These are phyloP conservation scores for Myriosclerotinia scirpicola DNA, from an alignment of 2,329 filamentous ascomycete species.

Conservation along the genomic window DNA sequence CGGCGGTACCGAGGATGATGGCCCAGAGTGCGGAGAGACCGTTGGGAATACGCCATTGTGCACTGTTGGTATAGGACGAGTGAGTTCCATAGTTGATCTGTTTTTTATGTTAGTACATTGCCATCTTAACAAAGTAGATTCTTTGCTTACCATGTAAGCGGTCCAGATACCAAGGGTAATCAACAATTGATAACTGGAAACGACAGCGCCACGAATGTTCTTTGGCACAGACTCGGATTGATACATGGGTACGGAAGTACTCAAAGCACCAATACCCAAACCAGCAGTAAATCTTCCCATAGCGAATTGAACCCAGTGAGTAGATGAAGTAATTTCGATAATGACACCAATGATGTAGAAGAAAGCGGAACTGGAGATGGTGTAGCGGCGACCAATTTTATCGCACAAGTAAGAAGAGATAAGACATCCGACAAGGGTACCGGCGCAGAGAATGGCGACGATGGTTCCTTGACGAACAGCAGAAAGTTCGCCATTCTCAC, in stretches of 20 bases:
- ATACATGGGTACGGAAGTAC: constrained; percentile 67
- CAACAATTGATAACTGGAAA: constrained; percentile 66
- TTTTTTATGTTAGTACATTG: constrained; percentile 41
- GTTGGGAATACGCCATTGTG: constrained; percentile 63
- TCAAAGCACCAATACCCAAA: constrained; percentile 63
- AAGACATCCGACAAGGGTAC: constrained; percentile 58
- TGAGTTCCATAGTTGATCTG: constrained; percentile 62
- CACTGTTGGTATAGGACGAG: constrained; percentile 43
- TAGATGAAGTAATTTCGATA: constrained; percentile 59
- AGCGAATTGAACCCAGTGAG: constrained; percentile 63
- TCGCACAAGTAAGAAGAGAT: constrained; percentile 62
- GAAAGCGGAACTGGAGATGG: constrained; percentile 58
- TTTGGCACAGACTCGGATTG: constrained; percentile 65
- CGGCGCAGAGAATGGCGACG: constrained; percentile 60
- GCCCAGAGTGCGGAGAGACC: constrained; percentile 58
- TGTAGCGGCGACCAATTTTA: constrained; percentile 58
- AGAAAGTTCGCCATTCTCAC: constrained; percentile 50
- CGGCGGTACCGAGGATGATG: constrained; percentile 50
- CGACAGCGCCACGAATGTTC: constrained; percentile 62
- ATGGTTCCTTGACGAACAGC: constrained; percentile 61
- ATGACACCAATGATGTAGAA: constrained; percentile 64
- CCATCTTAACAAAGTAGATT: background rate
- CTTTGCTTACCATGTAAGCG: constrained; percentile 49
- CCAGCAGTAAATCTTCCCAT: constrained; percentile 66
- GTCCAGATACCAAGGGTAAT: constrained; percentile 67